These are phyloP conservation scores for Chrysosporium queenslandicum DNA, from an alignment of 2,329 filamentous ascomycete genomes.

Conservation along the genomic window DNA sequence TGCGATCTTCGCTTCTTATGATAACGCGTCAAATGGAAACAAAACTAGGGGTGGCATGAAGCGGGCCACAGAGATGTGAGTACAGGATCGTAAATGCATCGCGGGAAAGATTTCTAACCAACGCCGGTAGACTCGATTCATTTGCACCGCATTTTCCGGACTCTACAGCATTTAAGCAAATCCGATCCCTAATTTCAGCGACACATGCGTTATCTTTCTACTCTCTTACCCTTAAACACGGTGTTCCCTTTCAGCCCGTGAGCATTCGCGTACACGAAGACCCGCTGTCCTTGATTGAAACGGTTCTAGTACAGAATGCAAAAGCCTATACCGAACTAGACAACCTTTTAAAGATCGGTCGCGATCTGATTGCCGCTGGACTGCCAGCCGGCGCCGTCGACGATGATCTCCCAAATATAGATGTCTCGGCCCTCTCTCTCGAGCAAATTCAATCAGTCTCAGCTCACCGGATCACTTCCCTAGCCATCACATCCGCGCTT, in stretches of 20 bases:
- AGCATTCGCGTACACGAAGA: conserved; percentile 55
- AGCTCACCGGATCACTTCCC: conserved; percentile 38
- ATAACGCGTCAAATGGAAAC: conserved; percentile 58
- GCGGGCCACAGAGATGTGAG: conserved; percentile 48
- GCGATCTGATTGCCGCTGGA: conserved; percentile 45
- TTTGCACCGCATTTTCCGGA: conserved; percentile 36
- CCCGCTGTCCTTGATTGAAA: conserved; percentile 49
- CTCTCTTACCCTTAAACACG: conserved; percentile 53
- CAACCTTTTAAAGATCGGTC: conserved; percentile 52
- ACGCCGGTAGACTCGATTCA: conserved; percentile 30
- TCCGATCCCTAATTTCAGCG: conserved; percentile 47
- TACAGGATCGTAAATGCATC: conserved; percentile 11
- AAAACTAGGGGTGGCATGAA: conserved; percentile 53
- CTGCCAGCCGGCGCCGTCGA: conserved; percentile 25
- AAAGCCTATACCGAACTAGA: conserved; percentile 55
- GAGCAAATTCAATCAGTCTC: conserved; percentile 30
- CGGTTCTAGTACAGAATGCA: conserved; percentile 52
- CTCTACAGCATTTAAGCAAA: conserved; percentile 35
- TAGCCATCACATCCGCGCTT: conserved; percentile 39
- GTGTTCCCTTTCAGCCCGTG: conserved; percentile 56
- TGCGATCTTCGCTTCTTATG: conserved; percentile 48
- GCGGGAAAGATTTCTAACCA: conserved; percentile 8
- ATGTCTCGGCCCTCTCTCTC: conserved; percentile 7
- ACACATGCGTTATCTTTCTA: conserved; percentile 58
- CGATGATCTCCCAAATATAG: conserved; percentile 14